A percentile compares a stretch with the other conserved stretches of the same genome.
Evolutionary conservation across 192 early-diverging fungal species (phyloP).

Genomic region (Pecoramyces ruminantium): DNA sequence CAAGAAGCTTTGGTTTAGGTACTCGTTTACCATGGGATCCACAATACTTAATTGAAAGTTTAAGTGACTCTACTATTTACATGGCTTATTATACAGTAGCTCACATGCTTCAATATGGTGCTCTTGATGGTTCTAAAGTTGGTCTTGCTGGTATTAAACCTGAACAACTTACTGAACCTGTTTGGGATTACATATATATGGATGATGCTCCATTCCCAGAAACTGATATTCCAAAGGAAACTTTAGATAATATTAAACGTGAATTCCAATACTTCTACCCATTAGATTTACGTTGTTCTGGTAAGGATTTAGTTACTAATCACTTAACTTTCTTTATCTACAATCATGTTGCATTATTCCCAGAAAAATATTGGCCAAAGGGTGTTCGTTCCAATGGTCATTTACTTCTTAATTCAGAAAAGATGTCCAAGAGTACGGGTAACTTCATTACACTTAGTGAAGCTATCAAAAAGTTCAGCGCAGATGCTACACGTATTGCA

Average conservation of each 20-base stretch:
- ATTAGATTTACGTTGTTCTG: constrained; percentile 84
- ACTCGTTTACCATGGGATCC: constrained; percentile 85
- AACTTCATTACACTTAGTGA: constrained; percentile 82
- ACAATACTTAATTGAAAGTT: constrained; percentile 81
- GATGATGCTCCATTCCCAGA: constrained; percentile 34
- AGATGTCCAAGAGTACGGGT: constrained; percentile 97
- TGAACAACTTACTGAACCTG: constrained; percentile 78
- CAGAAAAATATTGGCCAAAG: constrained; percentile 73
- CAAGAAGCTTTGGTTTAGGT: constrained; percentile 82
- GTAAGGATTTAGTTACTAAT: constrained; percentile 95
- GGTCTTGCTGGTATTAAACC: constrained; percentile 60
- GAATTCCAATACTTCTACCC: constrained; percentile 98
- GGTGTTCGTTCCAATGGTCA: constrained; percentile 83
- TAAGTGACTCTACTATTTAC: constrained; percentile 97
- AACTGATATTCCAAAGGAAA: constrained; percentile 39
- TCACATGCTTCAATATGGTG: constrained; percentile 29
- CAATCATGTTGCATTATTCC: constrained; percentile 91
- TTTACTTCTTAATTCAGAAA: constrained; percentile 81
- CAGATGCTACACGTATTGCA: constrained; percentile 87
- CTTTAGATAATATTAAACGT: constrained; percentile 60
- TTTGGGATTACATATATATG: constrained; percentile 82
- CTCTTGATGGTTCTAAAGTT: constrained; percentile 60
- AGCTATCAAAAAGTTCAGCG: constrained; percentile 69
- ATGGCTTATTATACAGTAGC: constrained; percentile 99
- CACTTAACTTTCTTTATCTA: constrained; percentile 95